Evolutionary conservation across 2,329 filamentous ascomycete genomes (phyloP), one percentile per base, ranked within the genome.

Genomic region (Alternaria incomplexa): DNA sequence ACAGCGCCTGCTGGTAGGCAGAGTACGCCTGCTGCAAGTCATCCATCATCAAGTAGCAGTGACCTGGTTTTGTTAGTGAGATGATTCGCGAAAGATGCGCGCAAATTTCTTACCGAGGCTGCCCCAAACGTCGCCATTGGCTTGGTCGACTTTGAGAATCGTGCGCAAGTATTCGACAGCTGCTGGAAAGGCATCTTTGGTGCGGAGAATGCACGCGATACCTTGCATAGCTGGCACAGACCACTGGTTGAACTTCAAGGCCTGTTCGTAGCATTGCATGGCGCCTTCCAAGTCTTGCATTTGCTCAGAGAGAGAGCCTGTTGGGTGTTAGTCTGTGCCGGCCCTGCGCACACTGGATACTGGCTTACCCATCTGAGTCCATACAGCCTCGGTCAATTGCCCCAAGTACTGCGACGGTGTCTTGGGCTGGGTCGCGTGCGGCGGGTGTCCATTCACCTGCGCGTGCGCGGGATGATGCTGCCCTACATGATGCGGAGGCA

Each of bases 41-140:
- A 76, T 99, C 96, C 88, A 97, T 97, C 96, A 99, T 99, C 25
- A 99, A 85, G 78, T 95, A 97, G 82, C 96, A 98, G 80, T 98
- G 96, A n/a, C 96, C 93, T 95, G 71, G 13, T 47, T 4, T 7
- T 54, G 65, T 77, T 61, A 72, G 68, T 25, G 56, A 56, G 17
- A 17, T 13, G 52, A 8, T 56, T 58, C 17, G 20, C 17, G 36
- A 17, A 23, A 22, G 48, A 12, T 52, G 30, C 20, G 48, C 8
- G 40, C 7, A 48, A 25, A 36, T 30, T 52, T 9, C 87, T 68
- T 85, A 96, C 93, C 95, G 28, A 98, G 85, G 77, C 93, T 97
- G 51, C 95, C 95, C 96, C 95, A 98, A 47, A 96, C 93, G 80
- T 98, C 96, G 62, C 96, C 96, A 77, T 97, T 97, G 70, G 89